phyloP scores from a whole-genome alignment of 768 basidiomycete species.

The Psilocybe cyanescens region DNA sequence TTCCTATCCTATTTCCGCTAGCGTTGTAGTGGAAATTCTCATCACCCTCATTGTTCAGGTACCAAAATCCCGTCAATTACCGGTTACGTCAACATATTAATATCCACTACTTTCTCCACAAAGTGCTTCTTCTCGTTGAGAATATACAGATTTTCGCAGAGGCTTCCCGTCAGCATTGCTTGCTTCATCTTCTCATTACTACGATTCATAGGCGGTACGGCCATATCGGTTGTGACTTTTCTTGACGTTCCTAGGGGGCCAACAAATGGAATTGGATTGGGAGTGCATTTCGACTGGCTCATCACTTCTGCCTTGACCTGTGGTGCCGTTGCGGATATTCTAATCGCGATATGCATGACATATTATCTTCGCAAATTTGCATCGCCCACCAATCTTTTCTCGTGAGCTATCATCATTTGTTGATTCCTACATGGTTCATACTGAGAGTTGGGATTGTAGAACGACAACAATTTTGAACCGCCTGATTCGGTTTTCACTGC shows the following conservation, averaged over 20 bases:
- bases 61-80: background rate
- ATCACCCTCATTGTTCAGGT: slow-evolving; percentile 21
- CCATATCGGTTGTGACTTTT: slow-evolving; percentile 10
- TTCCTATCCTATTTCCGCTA: slow-evolving; percentile 18
- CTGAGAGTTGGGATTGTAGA: background rate
- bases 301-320: slow-evolving; percentile 10
- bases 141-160: slow-evolving; percentile 11
- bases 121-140: slow-evolving; percentile 19
- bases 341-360: slow-evolving; percentile 2
- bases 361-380: slow-evolving; percentile 12
- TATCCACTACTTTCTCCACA: background rate
- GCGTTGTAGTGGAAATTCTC: slow-evolving; percentile 12
- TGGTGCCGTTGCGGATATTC: background rate
- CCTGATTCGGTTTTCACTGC: slow-evolving; percentile 10
- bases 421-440: background rate
- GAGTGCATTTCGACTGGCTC: slow-evolving; percentile 13
- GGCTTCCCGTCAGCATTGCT: background rate
- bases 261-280: slow-evolving; percentile 8
- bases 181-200: slow-evolving; percentile 5
- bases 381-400: slow-evolving; percentile 7
- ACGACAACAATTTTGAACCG: slow-evolving; percentile 12
- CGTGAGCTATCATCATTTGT: slow-evolving; percentile 1
- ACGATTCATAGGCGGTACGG: slow-evolving; percentile 12
- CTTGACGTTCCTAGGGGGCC: slow-evolving; percentile 17
- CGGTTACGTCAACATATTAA: too few species aligned